Evolutionary conservation across 2,329 filamentous ascomycete genomes (phyloP), one percentile per base, ranked within the genome.

Genomic region (Monilinia fructicola): DNA sequence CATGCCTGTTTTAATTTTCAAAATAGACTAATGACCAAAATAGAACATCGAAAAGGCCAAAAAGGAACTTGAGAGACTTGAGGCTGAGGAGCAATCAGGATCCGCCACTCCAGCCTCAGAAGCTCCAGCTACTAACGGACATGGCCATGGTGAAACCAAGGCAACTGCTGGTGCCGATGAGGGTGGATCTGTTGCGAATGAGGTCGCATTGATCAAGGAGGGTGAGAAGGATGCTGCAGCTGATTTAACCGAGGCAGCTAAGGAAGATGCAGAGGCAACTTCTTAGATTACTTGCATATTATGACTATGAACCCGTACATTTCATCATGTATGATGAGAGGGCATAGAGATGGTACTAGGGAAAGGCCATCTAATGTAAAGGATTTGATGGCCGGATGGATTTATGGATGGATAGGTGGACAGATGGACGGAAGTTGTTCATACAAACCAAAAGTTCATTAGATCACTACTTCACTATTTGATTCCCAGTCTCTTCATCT

Each of bases 11-110:
- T 16, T 21, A n/a, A 12, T 54, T 44, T 67, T 44, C 9, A n/a
- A 38, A 54, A 70, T 68, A 71, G 75, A 68, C 71, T 67, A 64
- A 70, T 75, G 81, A 76, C 81, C 81, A 68, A 10, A 50, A 38
- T 75, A 98, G 95, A 99, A 99, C 84, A 90, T 98, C 69, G 91
- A 92, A 71, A 97, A 97, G 81, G 95, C 95, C 69, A 90, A 97
- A 83, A 94, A 94, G 80, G 93, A 97, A 79, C 96, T 99, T 70
- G 92, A 93, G 77, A 88, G 89, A 73, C 86, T 98, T 66, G 94
- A 97, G 77, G 87, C 88, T 66, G 82, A 85, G 71, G 85, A 86
- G 74, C 79, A 81, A 64, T 81, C 66, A 73, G 79, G 81, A 65
- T 81, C 65, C 69, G 53, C 68, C 68, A 55, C 54, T 14, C 40